These are phyloP conservation scores for Sarocladiaceae sp. DNA, from an alignment of 2,329 filamentous ascomycete genomes.

Conservation along the genomic window DNA sequence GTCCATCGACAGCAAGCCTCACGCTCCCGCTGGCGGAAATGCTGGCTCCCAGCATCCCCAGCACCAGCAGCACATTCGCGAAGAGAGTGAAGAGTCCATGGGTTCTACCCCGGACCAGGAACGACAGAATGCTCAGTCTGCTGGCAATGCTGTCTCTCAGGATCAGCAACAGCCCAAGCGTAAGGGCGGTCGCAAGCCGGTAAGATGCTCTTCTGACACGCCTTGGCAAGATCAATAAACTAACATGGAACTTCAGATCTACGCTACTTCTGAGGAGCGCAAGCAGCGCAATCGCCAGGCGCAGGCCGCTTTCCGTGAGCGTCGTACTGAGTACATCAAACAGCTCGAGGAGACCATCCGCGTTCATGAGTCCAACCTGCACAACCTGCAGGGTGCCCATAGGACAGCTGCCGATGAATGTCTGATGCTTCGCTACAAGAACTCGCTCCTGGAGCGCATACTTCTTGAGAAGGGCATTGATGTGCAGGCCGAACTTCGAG, in stretches of 20 bases:
- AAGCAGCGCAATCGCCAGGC: slow-evolving; percentile 97
- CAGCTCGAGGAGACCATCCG: slow-evolving; percentile 97
- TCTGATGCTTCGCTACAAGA: slow-evolving; percentile 97
- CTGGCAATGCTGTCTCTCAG: slow-evolving; percentile 31
- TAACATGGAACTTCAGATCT: slow-evolving; percentile 60
- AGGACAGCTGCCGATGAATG: slow-evolving; percentile 94
- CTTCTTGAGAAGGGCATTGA: slow-evolving; percentile 97
- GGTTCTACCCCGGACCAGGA: slow-evolving; percentile 59
- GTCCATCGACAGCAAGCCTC: slow-evolving; percentile 59
- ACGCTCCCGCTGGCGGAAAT: slow-evolving; percentile 19
- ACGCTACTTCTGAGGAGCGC: slow-evolving; percentile 96
- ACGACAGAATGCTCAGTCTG: slow-evolving; percentile 22
- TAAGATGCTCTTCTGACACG: slow-evolving; percentile 47
- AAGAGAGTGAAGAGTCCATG: slow-evolving; percentile 59
- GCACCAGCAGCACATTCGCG: slow-evolving; percentile 37
- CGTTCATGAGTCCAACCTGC: slow-evolving; percentile 90
- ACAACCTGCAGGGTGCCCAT: slow-evolving; percentile 89
- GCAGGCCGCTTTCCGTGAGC: slow-evolving; percentile 94
- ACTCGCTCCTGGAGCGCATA: slow-evolving; percentile 91
- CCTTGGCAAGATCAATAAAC: slow-evolving; percentile 3
- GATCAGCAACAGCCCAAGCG: slow-evolving; percentile 74
- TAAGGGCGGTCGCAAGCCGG: slow-evolving; percentile 96
- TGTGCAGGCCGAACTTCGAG: slow-evolving; percentile 90
- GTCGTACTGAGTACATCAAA: slow-evolving; percentile 98
- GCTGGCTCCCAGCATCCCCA: slow-evolving; percentile 19